Conservation (phyloP, 148 eudicot genomes). For the Diospyros lotus region DNA sequence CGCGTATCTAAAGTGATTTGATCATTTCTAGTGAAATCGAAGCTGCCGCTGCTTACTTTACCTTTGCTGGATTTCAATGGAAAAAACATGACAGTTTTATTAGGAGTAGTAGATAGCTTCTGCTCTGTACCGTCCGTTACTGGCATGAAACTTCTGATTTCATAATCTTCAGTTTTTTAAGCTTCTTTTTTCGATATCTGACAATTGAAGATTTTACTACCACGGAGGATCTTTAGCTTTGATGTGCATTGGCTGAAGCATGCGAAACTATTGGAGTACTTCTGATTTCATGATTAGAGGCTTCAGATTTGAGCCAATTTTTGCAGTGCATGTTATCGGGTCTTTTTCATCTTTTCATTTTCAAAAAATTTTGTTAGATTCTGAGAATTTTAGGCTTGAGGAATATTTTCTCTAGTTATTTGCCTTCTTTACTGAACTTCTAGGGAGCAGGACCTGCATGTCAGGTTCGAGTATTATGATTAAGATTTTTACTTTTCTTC, state of each 20-base stretch:
- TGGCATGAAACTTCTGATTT: neutral
- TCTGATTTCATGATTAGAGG: neutral
- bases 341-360: neutral
- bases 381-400: neutral
- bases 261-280: neutral
- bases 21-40: neutral
- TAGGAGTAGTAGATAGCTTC: too few relatives aligned
- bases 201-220: neutral
- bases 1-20: neutral
- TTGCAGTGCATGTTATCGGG: neutral
- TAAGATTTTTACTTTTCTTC: neutral
- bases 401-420: constrained; percentile 12
- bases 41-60: neutral
- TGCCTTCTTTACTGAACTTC: neutral
- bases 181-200: neutral
- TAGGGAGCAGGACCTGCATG: neutral
- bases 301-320: neutral
- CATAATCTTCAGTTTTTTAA: neutral
- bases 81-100: too few relatives aligned
- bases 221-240: neutral
- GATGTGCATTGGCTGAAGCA: constrained; percentile 5
- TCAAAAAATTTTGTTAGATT: neutral
- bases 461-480: neutral
- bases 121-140: too few relatives aligned
- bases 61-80: neutral